Evolutionary conservation across 2,329 filamentous ascomycete genomes (phyloP).

Genomic region (Xylariaceae sp.): DNA sequence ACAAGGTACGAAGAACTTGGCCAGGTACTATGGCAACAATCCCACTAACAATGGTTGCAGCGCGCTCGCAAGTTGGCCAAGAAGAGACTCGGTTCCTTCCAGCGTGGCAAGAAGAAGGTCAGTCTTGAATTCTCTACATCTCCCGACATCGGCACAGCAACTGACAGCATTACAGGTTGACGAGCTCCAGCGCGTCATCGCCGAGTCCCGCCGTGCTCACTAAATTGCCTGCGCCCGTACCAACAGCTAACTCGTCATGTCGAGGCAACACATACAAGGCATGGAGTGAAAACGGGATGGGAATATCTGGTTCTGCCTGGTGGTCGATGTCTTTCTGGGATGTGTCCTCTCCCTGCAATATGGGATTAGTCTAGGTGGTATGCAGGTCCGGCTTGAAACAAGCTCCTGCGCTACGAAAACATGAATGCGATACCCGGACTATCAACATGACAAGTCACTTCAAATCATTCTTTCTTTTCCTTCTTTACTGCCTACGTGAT

Average conservation of each 20-base stretch:
- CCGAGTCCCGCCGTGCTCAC: conserved; percentile 75
- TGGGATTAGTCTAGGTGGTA: conserved; percentile 13
- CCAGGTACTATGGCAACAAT: neutral
- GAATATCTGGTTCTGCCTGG: conserved; percentile 24
- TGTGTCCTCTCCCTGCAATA: conserved; percentile 19
- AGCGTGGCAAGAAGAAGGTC: conserved; percentile 98
- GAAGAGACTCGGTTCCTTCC: conserved; percentile 99
- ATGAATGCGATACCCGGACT: conserved; percentile 24
- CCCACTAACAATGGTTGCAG: conserved; percentile 4
- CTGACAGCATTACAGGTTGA: conserved; percentile 42
- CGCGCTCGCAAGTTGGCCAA: conserved; percentile 97
- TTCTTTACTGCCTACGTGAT: conserved; percentile 9
- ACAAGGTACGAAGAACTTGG: conserved; percentile 55
- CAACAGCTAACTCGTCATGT: conserved; percentile 8
- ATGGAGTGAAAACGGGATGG: conserved; percentile 18
- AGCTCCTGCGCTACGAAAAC: conserved; percentile 23
- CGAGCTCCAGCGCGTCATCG: conserved; percentile 96
- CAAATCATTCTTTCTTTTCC: conserved; percentile 4
- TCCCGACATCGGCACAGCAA: neutral
- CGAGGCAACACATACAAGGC: conserved; percentile 4
- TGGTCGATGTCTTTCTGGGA: conserved; percentile 26
- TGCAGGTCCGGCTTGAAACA: conserved; percentile 14
- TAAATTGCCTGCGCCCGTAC: conserved; percentile 37
- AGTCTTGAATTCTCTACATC: neutral
- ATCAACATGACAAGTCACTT: conserved; percentile 12